Conservation (phyloP, 371 early-diverging fungal genomes). For the Mortierella sp. region DNA sequence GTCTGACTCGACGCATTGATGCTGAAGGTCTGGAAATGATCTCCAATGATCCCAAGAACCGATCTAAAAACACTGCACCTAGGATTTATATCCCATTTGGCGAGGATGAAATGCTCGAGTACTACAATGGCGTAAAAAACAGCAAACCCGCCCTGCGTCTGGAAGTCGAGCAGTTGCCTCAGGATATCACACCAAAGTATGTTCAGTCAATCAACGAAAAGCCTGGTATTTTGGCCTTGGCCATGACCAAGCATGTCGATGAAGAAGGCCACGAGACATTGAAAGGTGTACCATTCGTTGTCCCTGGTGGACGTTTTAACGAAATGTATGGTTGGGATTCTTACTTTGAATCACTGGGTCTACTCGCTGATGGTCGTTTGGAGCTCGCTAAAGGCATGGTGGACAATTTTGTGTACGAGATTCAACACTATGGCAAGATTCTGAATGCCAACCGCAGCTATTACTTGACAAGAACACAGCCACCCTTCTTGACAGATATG, state of each 20-base stretch:
- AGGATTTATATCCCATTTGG: constrained; percentile 92
- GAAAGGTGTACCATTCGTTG: constrained; percentile 92
- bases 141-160: constrained; percentile 76
- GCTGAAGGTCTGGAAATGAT: constrained; percentile 91
- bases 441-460: constrained; percentile 98
- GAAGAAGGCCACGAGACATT: constrained; percentile 66
- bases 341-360: constrained; percentile 94
- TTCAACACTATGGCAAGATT: constrained; percentile 97
- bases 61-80: constrained; percentile 78
- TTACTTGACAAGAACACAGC: constrained; percentile 97
- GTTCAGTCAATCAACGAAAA: constrained; percentile 90
- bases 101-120: constrained; percentile 82
- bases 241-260: constrained; percentile 73
- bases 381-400: constrained; percentile 95
- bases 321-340: constrained; percentile 99
- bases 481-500: constrained; percentile 98
- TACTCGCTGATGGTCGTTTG: constrained; percentile 85
- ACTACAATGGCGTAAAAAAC: constrained; percentile 74
- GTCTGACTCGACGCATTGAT: constrained; percentile 93
- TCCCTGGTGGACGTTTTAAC: constrained; percentile 98
- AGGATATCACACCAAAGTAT: constrained; percentile 89
- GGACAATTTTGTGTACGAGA: constrained; percentile 96
- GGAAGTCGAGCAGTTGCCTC: constrained; percentile 85
- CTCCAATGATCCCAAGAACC: constrained; percentile 93
- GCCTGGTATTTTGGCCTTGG: constrained; percentile 93